A percentile compares a stretch with the other conserved stretches of the same genome.
phyloP scores from a whole-genome alignment of 306 rosid species.

The Mimosa bimucronata region DNA sequence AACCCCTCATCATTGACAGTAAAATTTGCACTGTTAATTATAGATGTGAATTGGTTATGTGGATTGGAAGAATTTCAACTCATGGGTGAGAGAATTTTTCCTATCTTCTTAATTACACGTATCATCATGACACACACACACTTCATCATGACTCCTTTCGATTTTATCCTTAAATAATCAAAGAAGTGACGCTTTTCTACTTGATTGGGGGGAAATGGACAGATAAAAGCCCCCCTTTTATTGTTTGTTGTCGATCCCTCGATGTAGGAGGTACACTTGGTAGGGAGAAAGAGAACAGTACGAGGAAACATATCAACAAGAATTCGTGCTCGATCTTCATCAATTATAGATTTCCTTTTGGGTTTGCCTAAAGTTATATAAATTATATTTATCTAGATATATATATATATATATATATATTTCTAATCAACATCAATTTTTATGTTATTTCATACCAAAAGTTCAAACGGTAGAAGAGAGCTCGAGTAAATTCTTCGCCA shows the following conservation, averaged over 20 bases:
- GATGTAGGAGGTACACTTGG: neutral
- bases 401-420: neutral
- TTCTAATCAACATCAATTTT: neutral
- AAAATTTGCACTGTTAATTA: neutral
- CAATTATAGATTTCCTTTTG: neutral
- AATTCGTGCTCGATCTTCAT: neutral
- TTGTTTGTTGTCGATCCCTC: neutral
- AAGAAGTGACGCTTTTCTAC: neutral
- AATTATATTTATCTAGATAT: no score
- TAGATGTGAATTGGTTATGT: neutral
- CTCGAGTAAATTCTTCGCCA: neutral
- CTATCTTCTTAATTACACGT: no score
- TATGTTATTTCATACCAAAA: neutral
- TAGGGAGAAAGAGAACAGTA: neutral
- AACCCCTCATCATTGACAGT: constrained; percentile 29
- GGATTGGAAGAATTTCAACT: neutral
- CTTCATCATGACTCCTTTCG: neutral
- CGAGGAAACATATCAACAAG: neutral
- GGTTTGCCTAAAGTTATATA: neutral
- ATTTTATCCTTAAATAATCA: neutral
- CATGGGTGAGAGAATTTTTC: neutral
- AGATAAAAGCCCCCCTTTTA: neutral
- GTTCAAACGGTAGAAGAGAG: neutral
- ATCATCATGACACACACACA: neutral
- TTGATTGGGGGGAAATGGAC: neutral